Conservation (phyloP, 2,329 filamentous ascomycete genomes). For the Dothidotthia symphoricarpi region DNA sequence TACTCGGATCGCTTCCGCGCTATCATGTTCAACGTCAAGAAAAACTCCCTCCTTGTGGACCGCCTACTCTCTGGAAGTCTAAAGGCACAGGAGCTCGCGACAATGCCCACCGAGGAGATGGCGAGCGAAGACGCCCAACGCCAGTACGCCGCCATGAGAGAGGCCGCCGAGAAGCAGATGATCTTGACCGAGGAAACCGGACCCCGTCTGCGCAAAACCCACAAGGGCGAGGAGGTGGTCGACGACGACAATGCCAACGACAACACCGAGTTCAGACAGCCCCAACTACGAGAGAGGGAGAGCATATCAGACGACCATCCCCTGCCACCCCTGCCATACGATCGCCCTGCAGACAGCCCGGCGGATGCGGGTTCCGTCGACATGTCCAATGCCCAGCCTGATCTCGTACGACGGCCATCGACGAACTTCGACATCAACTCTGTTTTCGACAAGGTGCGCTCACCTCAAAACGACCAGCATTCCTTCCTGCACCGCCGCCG, state of each 20-base stretch:
- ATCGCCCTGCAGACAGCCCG: constrained; percentile 20
- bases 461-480: constrained; percentile 58
- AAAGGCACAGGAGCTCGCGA: constrained; percentile 72
- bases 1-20: constrained; percentile 69
- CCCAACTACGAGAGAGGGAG: constrained; percentile 26
- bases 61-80: constrained; percentile 72
- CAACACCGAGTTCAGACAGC: constrained; percentile 31
- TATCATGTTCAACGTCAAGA: constrained; percentile 83
- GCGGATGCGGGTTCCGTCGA: constrained; percentile 37
- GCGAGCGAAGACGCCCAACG: constrained; percentile 85
- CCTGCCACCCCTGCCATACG: constrained; percentile 15
- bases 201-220: constrained; percentile 80
- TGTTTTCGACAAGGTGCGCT: constrained; percentile 80
- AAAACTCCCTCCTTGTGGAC: constrained; percentile 74
- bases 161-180: constrained; percentile 76
- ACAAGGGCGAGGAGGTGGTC: constrained; percentile 91
- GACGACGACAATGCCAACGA: constrained; percentile 60
- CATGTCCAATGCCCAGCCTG: constrained; percentile 23
- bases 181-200: constrained; percentile 71
- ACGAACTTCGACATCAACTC: constrained; percentile 78
- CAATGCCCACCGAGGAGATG: constrained; percentile 87
- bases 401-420: constrained; percentile 52
- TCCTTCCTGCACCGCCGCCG: constrained; percentile 52
- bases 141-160: constrained; percentile 73
- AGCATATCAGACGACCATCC: constrained; percentile 24